Base-by-base conservation (phyloP, 1,284 basidiomycete species). In the Ganoderma multipileum region DNA sequence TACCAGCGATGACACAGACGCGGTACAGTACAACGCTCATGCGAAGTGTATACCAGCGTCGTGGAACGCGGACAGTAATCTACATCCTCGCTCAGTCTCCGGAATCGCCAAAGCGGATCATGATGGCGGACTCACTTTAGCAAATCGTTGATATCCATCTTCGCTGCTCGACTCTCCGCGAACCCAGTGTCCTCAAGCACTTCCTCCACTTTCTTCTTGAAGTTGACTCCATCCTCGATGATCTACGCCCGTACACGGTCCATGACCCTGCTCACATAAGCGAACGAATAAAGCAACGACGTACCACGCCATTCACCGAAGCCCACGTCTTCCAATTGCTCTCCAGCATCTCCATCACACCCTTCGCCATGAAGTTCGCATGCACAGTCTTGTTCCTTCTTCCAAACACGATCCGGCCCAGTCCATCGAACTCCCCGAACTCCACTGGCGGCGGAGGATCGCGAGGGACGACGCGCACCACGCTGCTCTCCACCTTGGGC, bases 381-480 rank as follows among this genome's bases (percentile, higher is more conserved):
- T 97, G 89, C 0, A 96, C 83, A 5, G 90, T 96, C 84, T 99
- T 99, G 81, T 99, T 99, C 75, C 93, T 86, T 62, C 98, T 83
- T 52, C 90, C 91, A 77, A 99, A 99, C 59, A 98, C 83, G 73
- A 99, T 96, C 52, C 95, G 86, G 62, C 92, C 95, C 71, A 99
- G 83, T 1, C 98, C 98, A 78, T 99, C 98, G 77, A 98, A 99
- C 82, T 99, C 97, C 76, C 98, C 97, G 75, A 99, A 99, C 75
- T 91, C 91, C 67, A 99, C 89, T 0, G 96, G 94, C 2, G 98
- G 98, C 0, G 98, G 97, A 1, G 98, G 98, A 78, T 99, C 96
- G 66, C 94, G 85, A 0, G 97, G 98, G 9, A 91, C 94, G 70
- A 99, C 88, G 61, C 97, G 88, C 55, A 99, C 92, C 66, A 99